phyloP scores from a whole-genome alignment of 345 rosid genomes.

The Brassica nigra region DNA sequence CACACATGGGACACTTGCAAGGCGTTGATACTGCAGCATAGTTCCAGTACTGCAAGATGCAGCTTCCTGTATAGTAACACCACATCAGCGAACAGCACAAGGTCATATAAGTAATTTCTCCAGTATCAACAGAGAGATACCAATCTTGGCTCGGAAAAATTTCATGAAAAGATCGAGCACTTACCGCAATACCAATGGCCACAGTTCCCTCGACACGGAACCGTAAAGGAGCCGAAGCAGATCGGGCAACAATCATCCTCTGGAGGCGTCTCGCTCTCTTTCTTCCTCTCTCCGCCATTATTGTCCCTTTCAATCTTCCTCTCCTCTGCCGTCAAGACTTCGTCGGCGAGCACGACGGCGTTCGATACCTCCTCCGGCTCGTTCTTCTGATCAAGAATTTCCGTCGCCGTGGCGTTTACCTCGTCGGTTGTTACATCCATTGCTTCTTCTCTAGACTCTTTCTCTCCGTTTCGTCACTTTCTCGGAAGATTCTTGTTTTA shows the following conservation, averaged over 20 bases:
- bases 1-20: slow-evolving; percentile 93
- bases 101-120: too few species aligned
- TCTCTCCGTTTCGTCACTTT: slow-evolving; percentile 21
- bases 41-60: slow-evolving; percentile 90
- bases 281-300: slow-evolving; percentile 25
- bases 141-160: background rate
- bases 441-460: background rate
- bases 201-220: slow-evolving; percentile 77
- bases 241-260: slow-evolving; percentile 83
- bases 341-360: background rate
- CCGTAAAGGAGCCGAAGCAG: slow-evolving; percentile 64
- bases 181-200: slow-evolving; percentile 96
- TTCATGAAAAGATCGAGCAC: slow-evolving; percentile 12
- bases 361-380: background rate
- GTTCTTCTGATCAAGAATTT: background rate
- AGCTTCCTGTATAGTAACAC: slow-evolving; percentile 53
- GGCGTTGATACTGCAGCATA: slow-evolving; percentile 72
- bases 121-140: too few species aligned
- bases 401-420: background rate
- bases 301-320: background rate
- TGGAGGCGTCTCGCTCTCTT: slow-evolving; percentile 55
- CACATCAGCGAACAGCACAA: background rate
- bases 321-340: slow-evolving; percentile 1
- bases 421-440: background rate
- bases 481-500: slow-evolving; percentile 20